Evolutionary conservation across 495 filamentous ascomycete genomes (phyloP).

Genomic region (Aeminium ludgeri): DNA sequence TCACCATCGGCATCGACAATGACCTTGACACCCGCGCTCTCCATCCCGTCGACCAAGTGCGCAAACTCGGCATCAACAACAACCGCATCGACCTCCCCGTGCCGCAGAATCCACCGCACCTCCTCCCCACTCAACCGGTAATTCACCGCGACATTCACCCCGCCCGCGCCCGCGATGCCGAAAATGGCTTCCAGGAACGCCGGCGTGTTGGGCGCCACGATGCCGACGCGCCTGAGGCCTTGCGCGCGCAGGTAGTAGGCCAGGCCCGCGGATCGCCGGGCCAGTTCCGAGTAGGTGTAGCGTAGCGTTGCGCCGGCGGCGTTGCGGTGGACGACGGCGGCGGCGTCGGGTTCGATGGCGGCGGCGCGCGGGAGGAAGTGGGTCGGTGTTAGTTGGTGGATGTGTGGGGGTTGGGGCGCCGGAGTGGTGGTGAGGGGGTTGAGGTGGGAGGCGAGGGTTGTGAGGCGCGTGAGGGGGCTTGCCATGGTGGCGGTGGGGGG

Average conservation of each 20-base stretch:
- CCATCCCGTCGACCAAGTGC: slow-evolving; percentile 48
- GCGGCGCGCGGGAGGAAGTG: slow-evolving; percentile 80
- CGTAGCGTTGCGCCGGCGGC: slow-evolving; percentile 57
- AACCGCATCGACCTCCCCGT: slow-evolving; percentile 72
- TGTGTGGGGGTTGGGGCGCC: slow-evolving; percentile 38
- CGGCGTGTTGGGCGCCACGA: slow-evolving; percentile 82
- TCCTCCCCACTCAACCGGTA: slow-evolving; percentile 79
- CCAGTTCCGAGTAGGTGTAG: slow-evolving; percentile 60
- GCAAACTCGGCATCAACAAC: slow-evolving; percentile 71
- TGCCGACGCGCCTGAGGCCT: slow-evolving; percentile 51
- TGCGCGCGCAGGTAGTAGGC: slow-evolving; percentile 71
- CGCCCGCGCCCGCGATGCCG: slow-evolving; percentile 72
- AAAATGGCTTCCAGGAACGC: slow-evolving; percentile 85
- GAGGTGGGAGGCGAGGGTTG: slow-evolving; percentile 47
- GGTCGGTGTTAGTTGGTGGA: slow-evolving; percentile 75
- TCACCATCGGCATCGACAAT: slow-evolving; percentile 80
- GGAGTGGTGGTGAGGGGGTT: slow-evolving; percentile 17
- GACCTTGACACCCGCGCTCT: slow-evolving; percentile 43
- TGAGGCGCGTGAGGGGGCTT: slow-evolving; percentile 37
- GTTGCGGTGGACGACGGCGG: slow-evolving; percentile 77
- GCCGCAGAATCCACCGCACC: slow-evolving; percentile 75
- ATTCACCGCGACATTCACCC: slow-evolving; percentile 70
- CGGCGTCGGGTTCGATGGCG: slow-evolving; percentile 69
- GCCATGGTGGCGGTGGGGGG: slow-evolving; percentile 31
- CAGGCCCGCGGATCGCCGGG: slow-evolving; percentile 69